phyloP scores from a whole-genome alignment of 768 basidiomycete genomes.

The Amanita polypyramis region DNA sequence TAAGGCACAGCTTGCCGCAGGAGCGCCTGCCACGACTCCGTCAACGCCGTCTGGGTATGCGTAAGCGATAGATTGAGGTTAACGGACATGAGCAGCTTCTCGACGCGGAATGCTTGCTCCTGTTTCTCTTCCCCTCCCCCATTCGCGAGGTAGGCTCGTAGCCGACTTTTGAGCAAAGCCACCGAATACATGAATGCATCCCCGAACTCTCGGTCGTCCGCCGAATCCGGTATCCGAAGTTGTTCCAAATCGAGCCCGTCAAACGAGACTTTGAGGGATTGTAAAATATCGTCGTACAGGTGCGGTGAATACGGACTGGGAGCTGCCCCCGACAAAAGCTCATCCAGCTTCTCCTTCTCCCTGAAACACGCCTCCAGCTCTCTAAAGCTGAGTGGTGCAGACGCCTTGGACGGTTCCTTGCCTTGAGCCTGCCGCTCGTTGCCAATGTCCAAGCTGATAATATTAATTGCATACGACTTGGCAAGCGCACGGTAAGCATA shows the following conservation, averaged over 20 bases:
- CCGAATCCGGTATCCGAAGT: slow-evolving; percentile 49
- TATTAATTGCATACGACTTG: slow-evolving; percentile 67
- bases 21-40: slow-evolving; percentile 71
- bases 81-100: slow-evolving; percentile 56
- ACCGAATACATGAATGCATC: slow-evolving; percentile 69
- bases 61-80: slow-evolving; percentile 84
- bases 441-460: slow-evolving; percentile 67
- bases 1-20: slow-evolving; percentile 55
- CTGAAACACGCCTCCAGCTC: slow-evolving; percentile 48
- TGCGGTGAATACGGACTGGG: slow-evolving; percentile 63
- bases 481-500: slow-evolving; percentile 62
- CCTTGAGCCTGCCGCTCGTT: slow-evolving; percentile 38
- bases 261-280: slow-evolving; percentile 39
- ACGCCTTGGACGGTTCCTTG: slow-evolving; percentile 27
- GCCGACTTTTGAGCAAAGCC: slow-evolving; percentile 44
- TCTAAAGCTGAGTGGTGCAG: slow-evolving; percentile 42
- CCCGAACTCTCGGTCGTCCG: slow-evolving; percentile 67
- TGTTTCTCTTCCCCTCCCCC: slow-evolving; percentile 30
- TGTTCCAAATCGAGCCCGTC: slow-evolving; percentile 55
- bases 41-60: slow-evolving; percentile 64
- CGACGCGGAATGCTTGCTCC: slow-evolving; percentile 34
- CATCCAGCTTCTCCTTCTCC: slow-evolving; percentile 51
- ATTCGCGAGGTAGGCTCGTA: slow-evolving; percentile 37
- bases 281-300: slow-evolving; percentile 53
- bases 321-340: slow-evolving; percentile 59